phyloP scores from a whole-genome alignment of 1,139 yeast species.

The Zygosaccharomyces sapae region DNA sequence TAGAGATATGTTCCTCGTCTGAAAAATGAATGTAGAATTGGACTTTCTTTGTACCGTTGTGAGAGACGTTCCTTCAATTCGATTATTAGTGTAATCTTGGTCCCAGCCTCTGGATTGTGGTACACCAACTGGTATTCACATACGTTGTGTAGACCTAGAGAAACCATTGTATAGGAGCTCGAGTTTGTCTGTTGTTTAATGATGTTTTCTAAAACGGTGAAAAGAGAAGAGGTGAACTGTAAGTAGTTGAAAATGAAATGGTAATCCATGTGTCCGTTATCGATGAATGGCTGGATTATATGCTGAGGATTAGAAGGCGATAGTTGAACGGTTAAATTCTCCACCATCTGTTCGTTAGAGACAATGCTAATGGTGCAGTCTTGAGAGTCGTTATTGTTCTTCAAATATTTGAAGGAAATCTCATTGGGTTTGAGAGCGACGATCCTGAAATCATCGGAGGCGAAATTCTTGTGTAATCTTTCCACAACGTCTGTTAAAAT shows the following conservation, averaged over 20 bases:
- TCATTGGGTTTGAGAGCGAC: slow-evolving; percentile 34
- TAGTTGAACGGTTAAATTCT: slow-evolving; percentile 31
- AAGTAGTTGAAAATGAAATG: slow-evolving; percentile 36
- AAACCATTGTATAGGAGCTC: slow-evolving; percentile 19
- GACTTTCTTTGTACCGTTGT: slow-evolving; percentile 24
- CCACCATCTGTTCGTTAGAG: slow-evolving; percentile 29
- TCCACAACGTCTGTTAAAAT: slow-evolving; percentile 36
- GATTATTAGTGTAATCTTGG: slow-evolving; percentile 29
- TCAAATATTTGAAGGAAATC: slow-evolving; percentile 35
- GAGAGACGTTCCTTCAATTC: slow-evolving; percentile 30
- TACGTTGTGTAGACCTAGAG: slow-evolving; percentile 31
- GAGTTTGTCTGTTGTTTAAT: slow-evolving; percentile 14
- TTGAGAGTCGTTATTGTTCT: slow-evolving; percentile 24
- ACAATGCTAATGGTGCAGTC: slow-evolving; percentile 35
- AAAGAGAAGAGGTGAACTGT: slow-evolving; percentile 35
- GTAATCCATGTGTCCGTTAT: slow-evolving; percentile 29
- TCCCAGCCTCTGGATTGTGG: slow-evolving; percentile 25
- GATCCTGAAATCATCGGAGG: slow-evolving; percentile 32
- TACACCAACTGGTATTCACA: slow-evolving; percentile 32
- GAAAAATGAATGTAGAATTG: slow-evolving; percentile 33
- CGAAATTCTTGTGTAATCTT: slow-evolving; percentile 33
- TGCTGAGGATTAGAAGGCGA: slow-evolving; percentile 35
- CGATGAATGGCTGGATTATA: slow-evolving; percentile 35
- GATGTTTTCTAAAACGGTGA: slow-evolving; percentile 26
- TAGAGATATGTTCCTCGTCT: slow-evolving; percentile 29